Base-by-base conservation (phyloP, 2,329 filamentous ascomycete genomes). In the Aplosporella prunicola region DNA sequence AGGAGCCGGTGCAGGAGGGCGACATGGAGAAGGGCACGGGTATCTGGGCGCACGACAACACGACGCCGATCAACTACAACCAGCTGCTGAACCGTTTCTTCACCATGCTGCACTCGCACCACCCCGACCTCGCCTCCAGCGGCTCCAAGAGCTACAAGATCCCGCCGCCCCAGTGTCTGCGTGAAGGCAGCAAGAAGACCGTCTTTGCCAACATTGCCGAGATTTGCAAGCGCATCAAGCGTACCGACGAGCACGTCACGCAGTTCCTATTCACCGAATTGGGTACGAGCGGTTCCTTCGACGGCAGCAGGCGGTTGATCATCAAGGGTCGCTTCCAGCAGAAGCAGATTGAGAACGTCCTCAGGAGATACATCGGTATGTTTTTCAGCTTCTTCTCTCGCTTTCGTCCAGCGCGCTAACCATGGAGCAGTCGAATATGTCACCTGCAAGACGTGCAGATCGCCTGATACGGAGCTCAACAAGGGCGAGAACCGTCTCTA, bases 291-390 rank as follows among this genome's bases (percentile, higher is more conserved):
- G 91, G 91, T 62, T 93, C 84, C 60, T 87, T 94, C 39, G 91
- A 95, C 67, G 91, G 89, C 51, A 85, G 76, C 66, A 79, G 87
- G 64, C 80, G 89, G 58, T 67, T 98, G 55, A 88, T 98, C 58
- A 98, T 98, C 76, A 95, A 94, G 75, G 91, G 91, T 72, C 85
- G 91, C 58, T 98, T 98, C 82, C 89, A 96, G 66, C 89, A 96
- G 71, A 95, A 95, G 70, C 89, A 96, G 71, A 88, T 96, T 58
- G 91, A 98, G 72, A 94, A 93, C 66, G 87, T 96, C 36, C 67
- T 96, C 59, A 76, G 89, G 68, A 84, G 89, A 71, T 94, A 94
- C 64, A 95, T 94, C 60, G 83, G 82, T 86, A 69, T 62, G 78
- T 72, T 13, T 37, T n/a, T 32, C 44, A 27, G n/a, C 10, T 31